A percentile compares a stretch with the other conserved stretches of the same genome.
phyloP scores from a whole-genome alignment of 139 green algal genomes.

The Chlorella sp. region DNA sequence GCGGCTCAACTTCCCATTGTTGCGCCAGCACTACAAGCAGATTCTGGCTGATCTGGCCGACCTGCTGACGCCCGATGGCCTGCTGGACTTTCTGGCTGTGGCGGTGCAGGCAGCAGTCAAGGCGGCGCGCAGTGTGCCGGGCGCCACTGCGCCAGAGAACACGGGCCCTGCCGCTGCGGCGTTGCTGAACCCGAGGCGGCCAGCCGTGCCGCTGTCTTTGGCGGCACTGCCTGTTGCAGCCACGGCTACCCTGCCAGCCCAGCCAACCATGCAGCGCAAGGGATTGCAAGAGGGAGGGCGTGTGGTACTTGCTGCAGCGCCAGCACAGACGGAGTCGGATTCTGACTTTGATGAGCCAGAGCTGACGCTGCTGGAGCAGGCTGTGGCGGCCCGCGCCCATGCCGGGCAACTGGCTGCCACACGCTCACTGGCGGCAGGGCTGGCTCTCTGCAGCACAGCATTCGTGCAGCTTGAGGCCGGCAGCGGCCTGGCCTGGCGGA shows the following conservation, averaged over 20 bases:
- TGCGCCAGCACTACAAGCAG: slow-evolving; percentile 29
- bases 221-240: background rate
- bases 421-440: background rate
- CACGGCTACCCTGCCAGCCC: background rate
- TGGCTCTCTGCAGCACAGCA: background rate
- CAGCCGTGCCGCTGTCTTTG: background rate
- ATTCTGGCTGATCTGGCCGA: slow-evolving; percentile 20
- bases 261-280: background rate
- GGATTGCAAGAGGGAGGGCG: background rate
- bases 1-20: slow-evolving; percentile 40
- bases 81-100: slow-evolving; percentile 32
- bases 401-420: slow-evolving; percentile 17
- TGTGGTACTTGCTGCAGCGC: background rate
- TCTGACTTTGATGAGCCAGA: background rate
- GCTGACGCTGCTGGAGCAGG: too few relatives aligned
- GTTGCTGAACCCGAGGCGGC: background rate
- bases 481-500: slow-evolving; percentile 10
- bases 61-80: background rate
- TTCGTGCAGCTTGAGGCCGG: background rate
- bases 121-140: background rate
- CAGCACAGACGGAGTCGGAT: background rate
- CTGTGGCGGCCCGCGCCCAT: background rate
- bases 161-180: background rate
- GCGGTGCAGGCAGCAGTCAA: slow-evolving; percentile 19
- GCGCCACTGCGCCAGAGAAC: slow-evolving; percentile 5